These are phyloP conservation scores for Arachnopeziza araneosa DNA, from an alignment of 2,329 filamentous ascomycete species.

Conservation along the genomic window DNA sequence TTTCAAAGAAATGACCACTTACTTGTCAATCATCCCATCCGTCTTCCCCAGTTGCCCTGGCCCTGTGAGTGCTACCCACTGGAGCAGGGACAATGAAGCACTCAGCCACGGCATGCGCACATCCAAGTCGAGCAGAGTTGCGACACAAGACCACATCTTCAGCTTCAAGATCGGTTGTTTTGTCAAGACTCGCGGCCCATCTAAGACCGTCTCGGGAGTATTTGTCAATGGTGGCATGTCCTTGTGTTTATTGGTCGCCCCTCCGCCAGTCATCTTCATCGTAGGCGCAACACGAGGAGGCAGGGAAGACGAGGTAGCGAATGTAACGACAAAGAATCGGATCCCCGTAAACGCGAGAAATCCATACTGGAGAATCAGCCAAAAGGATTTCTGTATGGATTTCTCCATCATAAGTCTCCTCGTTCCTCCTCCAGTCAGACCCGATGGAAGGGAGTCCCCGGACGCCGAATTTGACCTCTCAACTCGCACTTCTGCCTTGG, in stretches of 20 bases:
- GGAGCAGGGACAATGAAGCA: constrained; percentile 68
- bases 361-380: constrained; percentile 44
- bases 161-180: constrained; percentile 58
- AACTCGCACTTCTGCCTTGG: constrained; percentile 26
- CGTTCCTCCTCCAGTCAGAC: constrained; percentile 11
- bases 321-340: constrained; percentile 58
- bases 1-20: constrained; percentile 30
- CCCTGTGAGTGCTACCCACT: constrained; percentile 67
- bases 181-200: constrained; percentile 11
- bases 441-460: constrained; percentile 3
- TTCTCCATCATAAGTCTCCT: constrained; percentile 17
- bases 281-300: constrained; percentile 44
- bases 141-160: constrained; percentile 68
- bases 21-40: constrained; percentile 85
- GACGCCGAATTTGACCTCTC: constrained; percentile 31
- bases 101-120: constrained; percentile 86
- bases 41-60: constrained; percentile 70
- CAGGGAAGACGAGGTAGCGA: constrained; percentile 63
- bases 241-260: constrained; percentile 23
- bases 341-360: constrained; percentile 51
- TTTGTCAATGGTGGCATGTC: constrained; percentile 10
- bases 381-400: constrained; percentile 36
- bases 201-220: constrained; percentile 10
- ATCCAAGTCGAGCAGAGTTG: constrained; percentile 67
- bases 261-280: constrained; percentile 20